These are phyloP conservation scores for Entomortierella chlamydospora DNA, from an alignment of 192 early-diverging fungal genomes.

Conservation along the genomic window DNA sequence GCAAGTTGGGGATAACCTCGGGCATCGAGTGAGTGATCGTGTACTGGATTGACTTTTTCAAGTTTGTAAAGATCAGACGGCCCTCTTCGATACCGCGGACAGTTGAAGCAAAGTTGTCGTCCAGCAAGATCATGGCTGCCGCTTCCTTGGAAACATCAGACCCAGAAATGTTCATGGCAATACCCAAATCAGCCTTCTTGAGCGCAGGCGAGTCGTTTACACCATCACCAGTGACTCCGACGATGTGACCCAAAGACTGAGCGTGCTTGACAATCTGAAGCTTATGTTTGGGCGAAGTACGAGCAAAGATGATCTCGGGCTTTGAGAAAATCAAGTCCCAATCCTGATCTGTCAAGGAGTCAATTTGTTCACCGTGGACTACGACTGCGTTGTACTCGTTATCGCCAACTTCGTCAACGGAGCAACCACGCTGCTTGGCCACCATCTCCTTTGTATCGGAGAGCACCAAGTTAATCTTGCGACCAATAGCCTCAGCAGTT, in stretches of 20 bases:
- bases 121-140: constrained; percentile 96
- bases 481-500: constrained; percentile 94
- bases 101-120: constrained; percentile 98
- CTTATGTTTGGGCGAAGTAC: constrained; percentile 97
- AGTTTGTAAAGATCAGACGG: constrained; percentile 92
- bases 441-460: constrained; percentile 86
- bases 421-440: constrained; percentile 72
- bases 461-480: constrained; percentile 95
- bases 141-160: constrained; percentile 97
- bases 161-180: constrained; percentile 96
- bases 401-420: constrained; percentile 73
- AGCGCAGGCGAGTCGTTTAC: constrained; percentile 98
- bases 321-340: constrained; percentile 96
- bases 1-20: constrained; percentile 85
- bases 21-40: constrained; percentile 91
- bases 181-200: constrained; percentile 97
- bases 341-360: constrained; percentile 79
- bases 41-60: constrained; percentile 96
- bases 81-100: constrained; percentile 94
- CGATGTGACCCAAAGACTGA: constrained; percentile 91
- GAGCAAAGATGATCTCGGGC: constrained; percentile 95
- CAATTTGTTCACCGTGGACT: constrained; percentile 91
- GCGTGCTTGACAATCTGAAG: constrained; percentile 95
- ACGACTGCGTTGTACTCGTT: constrained; percentile 89
- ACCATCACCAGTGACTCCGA: constrained; percentile 97